Conservation (phyloP, 169 alveolate genomes). For the Plasmodium yoelii region DNA sequence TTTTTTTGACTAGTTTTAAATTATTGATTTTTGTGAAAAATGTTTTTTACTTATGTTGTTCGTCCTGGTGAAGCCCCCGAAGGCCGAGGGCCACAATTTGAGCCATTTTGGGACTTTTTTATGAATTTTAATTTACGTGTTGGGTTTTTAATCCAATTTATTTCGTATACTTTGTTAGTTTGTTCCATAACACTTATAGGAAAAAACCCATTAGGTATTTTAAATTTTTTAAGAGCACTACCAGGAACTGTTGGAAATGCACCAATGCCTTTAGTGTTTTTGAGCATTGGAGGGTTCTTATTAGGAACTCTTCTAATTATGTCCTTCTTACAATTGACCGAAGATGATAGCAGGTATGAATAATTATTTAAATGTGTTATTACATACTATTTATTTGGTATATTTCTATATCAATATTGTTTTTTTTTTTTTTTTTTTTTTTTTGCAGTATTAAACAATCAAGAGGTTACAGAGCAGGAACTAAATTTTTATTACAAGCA, state of each 20-base stretch:
- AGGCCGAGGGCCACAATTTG: slow-evolving; percentile 94
- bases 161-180: slow-evolving; percentile 80
- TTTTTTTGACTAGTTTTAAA: neutral
- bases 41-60: slow-evolving; percentile 94
- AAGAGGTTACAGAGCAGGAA: slow-evolving; percentile 92
- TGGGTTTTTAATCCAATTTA: slow-evolving; percentile 87
- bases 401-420: neutral
- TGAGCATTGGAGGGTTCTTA: slow-evolving; percentile 88
- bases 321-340: slow-evolving; percentile 90
- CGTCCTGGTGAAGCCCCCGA: slow-evolving; percentile 96
- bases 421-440: neutral
- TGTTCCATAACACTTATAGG: slow-evolving; percentile 86
- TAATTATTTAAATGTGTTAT: neutral
- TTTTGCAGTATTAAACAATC: slow-evolving; percentile 88
- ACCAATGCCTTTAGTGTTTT: slow-evolving; percentile 87
- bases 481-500: slow-evolving; percentile 89
- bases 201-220: slow-evolving; percentile 86
- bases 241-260: slow-evolving; percentile 89
- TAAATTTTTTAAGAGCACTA: slow-evolving; percentile 87
- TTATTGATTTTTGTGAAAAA: slow-evolving; percentile 66
- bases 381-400: neutral
- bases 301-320: slow-evolving; percentile 86
- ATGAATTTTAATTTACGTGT: slow-evolving; percentile 90
- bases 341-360: slow-evolving; percentile 88
- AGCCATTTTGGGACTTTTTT: slow-evolving; percentile 91